Conservation (phyloP, 352 stramenopile species). For the Globisporangium recalcitrans region DNA sequence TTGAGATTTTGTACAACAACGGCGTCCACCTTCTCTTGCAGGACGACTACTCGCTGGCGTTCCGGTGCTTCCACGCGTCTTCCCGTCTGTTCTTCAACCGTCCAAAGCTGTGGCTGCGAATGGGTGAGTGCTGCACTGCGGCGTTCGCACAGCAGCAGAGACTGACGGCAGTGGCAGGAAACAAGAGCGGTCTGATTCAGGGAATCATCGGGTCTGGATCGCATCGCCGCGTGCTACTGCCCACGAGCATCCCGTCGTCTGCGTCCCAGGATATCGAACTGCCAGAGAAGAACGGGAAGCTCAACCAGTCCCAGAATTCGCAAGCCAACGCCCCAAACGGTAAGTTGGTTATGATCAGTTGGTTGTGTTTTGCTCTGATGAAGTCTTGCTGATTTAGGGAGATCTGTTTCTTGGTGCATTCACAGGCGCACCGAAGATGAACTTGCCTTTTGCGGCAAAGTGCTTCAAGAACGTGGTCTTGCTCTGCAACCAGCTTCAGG, state of each 20-base stretch:
- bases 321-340: conserved; percentile 33
- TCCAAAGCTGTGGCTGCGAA: conserved; percentile 88
- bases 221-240: conserved; percentile 80
- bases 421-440: conserved; percentile 65
- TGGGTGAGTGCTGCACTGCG: conserved; percentile 89
- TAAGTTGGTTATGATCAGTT: neutral
- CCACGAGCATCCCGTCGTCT: conserved; percentile 50
- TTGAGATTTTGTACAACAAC: conserved; percentile 92
- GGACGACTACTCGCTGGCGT: conserved; percentile 74
- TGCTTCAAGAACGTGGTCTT: conserved; percentile 87
- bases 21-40: conserved; percentile 85
- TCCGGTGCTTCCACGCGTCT: conserved; percentile 87
- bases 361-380: conserved; percentile 3
- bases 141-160: conserved; percentile 75
- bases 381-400: neutral
- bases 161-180: conserved; percentile 41
- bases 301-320: conserved; percentile 25
- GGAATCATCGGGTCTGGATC: conserved; percentile 70
- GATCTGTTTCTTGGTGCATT: neutral
- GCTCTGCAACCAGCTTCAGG: conserved; percentile 74
- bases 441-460: conserved; percentile 77
- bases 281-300: conserved; percentile 46
- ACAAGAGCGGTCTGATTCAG: conserved; percentile 82
- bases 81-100: conserved; percentile 89
- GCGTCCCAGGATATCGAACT: conserved; percentile 68